Conservation (phyloP, 495 filamentous ascomycete species). For the Penicillium nucicola region DNA sequence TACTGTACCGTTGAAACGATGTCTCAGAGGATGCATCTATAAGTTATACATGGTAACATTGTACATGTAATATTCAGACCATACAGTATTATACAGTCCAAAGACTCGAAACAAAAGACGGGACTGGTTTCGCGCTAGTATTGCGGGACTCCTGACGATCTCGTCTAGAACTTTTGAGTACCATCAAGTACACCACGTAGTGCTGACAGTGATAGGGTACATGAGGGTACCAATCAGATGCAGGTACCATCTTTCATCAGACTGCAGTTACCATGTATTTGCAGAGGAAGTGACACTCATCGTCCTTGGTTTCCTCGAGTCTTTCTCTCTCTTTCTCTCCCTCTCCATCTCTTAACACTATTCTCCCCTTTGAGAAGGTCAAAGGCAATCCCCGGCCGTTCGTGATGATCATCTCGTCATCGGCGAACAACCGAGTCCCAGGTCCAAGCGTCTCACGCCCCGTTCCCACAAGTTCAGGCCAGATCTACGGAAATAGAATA, state of each 20-base stretch:
- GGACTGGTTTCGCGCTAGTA: too few species aligned
- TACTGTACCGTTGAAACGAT: too few species aligned
- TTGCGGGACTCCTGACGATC: constrained; percentile 7
- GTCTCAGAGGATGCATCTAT: neutral
- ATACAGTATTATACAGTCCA: neutral
- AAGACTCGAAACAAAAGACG: neutral
- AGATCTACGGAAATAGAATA: constrained; percentile 1
- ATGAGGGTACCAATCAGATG: too few species aligned
- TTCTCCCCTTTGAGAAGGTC: neutral
- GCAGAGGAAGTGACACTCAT: too few species aligned
- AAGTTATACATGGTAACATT: neutral
- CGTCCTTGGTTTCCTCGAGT: too few species aligned
- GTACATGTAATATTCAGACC: too few species aligned
- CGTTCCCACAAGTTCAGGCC: neutral
- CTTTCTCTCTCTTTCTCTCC: too few species aligned
- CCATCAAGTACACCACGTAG: too few species aligned
- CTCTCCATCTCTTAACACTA: too few species aligned
- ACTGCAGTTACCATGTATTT: too few species aligned
- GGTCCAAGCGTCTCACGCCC: neutral
- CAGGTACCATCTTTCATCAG: too few species aligned
- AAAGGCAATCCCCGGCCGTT: neutral
- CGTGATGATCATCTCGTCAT: constrained; percentile 5
- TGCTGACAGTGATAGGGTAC: too few species aligned
- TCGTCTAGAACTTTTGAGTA: constrained; percentile 3
- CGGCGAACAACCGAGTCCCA: neutral